Evolutionary conservation across 768 basidiomycete genomes (phyloP).

Genomic region (Tricholoma bakamatsutake): DNA sequence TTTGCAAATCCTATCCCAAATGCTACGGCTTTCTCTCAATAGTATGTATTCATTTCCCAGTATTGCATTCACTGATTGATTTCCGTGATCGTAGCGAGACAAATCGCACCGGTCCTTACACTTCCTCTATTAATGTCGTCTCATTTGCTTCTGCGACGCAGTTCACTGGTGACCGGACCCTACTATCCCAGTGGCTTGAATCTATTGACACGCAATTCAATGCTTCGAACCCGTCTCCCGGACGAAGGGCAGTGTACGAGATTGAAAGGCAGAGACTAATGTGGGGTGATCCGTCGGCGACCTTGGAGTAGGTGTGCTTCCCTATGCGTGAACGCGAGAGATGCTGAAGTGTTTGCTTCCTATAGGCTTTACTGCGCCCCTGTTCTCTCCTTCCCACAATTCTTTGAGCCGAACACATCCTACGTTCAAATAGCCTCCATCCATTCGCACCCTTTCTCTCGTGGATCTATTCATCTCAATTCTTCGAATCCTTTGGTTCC

Average conservation of each 20-base stretch:
- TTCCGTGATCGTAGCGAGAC: background rate
- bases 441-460: constrained; percentile 30
- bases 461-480: constrained; percentile 28
- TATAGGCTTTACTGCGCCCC: background rate
- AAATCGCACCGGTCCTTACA: background rate
- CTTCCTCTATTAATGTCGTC: background rate
- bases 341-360: background rate
- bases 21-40: background rate
- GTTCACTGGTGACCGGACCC: background rate
- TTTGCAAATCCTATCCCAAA: background rate
- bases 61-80: background rate
- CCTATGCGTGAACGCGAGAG: background rate
- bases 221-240: background rate
- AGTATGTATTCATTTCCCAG: background rate
- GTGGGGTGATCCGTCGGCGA: background rate
- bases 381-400: background rate
- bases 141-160: background rate
- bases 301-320: background rate
- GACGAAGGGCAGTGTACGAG: background rate
- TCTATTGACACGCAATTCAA: background rate
- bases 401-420: background rate
- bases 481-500: constrained; percentile 5
- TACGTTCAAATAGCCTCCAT: constrained; percentile 7
- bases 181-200: background rate
- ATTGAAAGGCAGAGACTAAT: background rate